Evolutionary conservation across 306 rosid species (phyloP).

Genomic region (Cucurbita moschata): DNA sequence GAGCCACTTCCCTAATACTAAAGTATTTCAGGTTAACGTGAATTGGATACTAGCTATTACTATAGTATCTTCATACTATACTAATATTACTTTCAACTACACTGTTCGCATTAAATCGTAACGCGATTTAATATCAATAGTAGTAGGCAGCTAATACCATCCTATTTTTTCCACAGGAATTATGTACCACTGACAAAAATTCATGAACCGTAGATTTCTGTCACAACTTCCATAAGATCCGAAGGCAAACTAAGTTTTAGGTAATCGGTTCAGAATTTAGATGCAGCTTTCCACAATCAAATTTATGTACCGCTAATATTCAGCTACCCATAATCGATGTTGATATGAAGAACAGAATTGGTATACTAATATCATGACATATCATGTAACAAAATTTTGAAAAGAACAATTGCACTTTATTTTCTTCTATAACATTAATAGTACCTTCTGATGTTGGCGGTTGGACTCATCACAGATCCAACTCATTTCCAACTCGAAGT

Average conservation of each 20-base stretch:
- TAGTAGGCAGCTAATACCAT: not conserved
- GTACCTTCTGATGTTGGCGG: constrained; percentile 83
- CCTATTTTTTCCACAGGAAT: not conserved
- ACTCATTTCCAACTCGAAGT: constrained; percentile 87
- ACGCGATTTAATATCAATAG: not conserved
- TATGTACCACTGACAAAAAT: not conserved
- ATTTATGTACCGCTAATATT: not conserved
- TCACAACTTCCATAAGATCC: not conserved
- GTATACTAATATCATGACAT: not conserved
- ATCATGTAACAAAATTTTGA: not conserved
- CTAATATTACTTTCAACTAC: not conserved
- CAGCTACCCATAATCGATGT: not conserved
- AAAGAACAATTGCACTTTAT: not conserved
- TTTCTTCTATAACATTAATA: not conserved
- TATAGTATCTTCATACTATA: not conserved
- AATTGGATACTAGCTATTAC: not conserved
- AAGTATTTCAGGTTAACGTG: not conserved
- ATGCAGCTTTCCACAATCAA: not conserved
- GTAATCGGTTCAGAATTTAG: not conserved
- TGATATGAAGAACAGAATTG: not conserved
- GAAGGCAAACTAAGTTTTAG: not conserved
- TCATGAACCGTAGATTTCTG: not conserved
- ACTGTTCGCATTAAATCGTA: not conserved
- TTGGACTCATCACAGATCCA: constrained; percentile 98
- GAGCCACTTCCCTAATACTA: not conserved